phyloP scores from a whole-genome alignment of 352 stramenopile genomes.

The Globisporangium acanthophoron region DNA sequence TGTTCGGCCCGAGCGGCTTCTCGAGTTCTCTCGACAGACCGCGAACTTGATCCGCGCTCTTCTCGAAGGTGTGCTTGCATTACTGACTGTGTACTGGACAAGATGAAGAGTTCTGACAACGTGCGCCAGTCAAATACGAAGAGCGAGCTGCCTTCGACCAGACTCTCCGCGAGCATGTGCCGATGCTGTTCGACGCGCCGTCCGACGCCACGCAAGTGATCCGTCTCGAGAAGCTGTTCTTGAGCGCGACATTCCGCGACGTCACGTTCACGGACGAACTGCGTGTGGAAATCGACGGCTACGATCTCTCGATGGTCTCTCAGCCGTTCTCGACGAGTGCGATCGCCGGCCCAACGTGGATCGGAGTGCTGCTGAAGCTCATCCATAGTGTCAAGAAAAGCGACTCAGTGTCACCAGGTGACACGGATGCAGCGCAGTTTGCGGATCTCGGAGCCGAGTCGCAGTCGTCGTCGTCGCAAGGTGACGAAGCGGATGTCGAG shows the following conservation, averaged over 20 bases:
- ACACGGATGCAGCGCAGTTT: neutral
- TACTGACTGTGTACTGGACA: neutral
- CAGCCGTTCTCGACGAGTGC: constrained; percentile 15
- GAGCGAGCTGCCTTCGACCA: constrained; percentile 35
- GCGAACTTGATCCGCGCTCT: constrained; percentile 26
- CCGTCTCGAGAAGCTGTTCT: constrained; percentile 36
- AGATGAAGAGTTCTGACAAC: neutral
- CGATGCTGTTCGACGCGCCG: constrained; percentile 39
- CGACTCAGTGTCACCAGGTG: neutral
- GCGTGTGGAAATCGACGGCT: constrained; percentile 45
- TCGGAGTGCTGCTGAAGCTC: constrained; percentile 46
- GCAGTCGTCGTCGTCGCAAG: neutral
- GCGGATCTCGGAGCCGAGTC: neutral
- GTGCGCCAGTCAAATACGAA: constrained; percentile 19
- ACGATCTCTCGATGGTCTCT: constrained; percentile 47
- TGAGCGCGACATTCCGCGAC: constrained; percentile 28
- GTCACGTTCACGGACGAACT: constrained; percentile 39
- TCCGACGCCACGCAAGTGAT: constrained; percentile 19
- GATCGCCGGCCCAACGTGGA: constrained; percentile 40
- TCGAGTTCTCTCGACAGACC: constrained; percentile 26
- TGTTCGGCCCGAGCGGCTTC: constrained; percentile 11
- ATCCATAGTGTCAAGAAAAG: constrained; percentile 36
- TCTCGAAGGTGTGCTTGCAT: constrained; percentile 22
- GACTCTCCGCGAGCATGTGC: constrained; percentile 26
- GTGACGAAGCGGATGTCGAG: neutral